Evolutionary conservation across 495 filamentous ascomycete genomes (phyloP).

Genomic region (Lepidopterella palustris): DNA sequence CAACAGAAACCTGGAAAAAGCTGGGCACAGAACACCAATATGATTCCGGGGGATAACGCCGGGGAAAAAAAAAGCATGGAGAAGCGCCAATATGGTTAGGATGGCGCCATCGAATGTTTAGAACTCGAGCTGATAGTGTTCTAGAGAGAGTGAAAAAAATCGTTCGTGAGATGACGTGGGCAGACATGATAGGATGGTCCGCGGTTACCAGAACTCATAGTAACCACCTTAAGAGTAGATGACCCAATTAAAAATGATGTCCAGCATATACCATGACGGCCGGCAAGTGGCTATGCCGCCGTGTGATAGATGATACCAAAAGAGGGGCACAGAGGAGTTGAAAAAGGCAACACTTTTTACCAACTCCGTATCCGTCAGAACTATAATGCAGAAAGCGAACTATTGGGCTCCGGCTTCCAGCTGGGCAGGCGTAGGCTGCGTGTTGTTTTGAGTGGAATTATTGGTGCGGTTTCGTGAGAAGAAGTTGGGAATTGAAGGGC

Average conservation of each 20-base stretch:
- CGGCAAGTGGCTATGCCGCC: background rate
- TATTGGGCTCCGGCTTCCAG: conserved; percentile 28
- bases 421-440: conserved; percentile 23
- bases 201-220: background rate
- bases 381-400: background rate
- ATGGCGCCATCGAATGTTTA: no score
- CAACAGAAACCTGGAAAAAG: no score
- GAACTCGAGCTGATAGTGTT: background rate
- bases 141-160: background rate
- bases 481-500: conserved; percentile 3
- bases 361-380: background rate
- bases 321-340: background rate
- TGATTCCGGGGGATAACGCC: no score
- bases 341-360: background rate
- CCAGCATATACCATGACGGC: background rate
- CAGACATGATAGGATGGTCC: background rate
- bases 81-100: background rate
- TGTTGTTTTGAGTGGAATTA: conserved; percentile 1
- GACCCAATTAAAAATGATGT: background rate
- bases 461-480: conserved; percentile 16
- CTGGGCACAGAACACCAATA: no score
- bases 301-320: background rate
- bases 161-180: background rate
- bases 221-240: background rate
- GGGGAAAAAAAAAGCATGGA: no score